Base-by-base conservation (phyloP, 2,329 filamentous ascomycete species). In the Hypoxylon sp. region DNA sequence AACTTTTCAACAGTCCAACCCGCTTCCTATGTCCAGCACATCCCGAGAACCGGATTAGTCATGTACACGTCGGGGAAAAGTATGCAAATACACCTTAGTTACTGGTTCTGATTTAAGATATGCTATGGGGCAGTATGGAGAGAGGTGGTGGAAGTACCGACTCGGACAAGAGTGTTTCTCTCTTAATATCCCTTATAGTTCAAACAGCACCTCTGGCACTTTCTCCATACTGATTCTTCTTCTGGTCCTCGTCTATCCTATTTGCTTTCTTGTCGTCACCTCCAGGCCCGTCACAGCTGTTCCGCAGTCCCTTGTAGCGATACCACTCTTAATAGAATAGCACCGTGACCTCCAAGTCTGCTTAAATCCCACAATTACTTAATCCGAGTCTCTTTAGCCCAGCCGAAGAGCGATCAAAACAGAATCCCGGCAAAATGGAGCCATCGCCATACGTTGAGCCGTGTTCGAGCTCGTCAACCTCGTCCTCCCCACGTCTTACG, bases 391-490 rank as follows among this genome's bases (percentile, higher is more conserved):
- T 47, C 48, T 21, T 52, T 54, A 5, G 29, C 39, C 27, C 56
- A 64, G 23, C 45, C 41, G 23, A 59, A 39, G 27, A 14, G 41
- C 14, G 21, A 21, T 37, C 19, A 12, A 66, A 45, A 59, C 52
- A 61, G 16, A 27, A 29, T 45, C 29, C 29, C 55, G 25, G 21
- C 62, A 69, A 45, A 63, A 74, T 75, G 72, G 68, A 63, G 32
- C 48, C 70, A 7, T 54, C 62, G 39, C 57, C 62, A 16, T 63
- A 65, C 21, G 77, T 77, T 43, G 75, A 79, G 67, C 74, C 77
- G 37, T 80, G 78, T 32, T 81, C 82, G 11, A 76, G 76, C 66
- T 76, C 80, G 29, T 81, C 82, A n/a, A 77, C 77, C 65, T 74
- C 78, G 59, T 75, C 77, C 8, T 81, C 80, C 69, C 81, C 79